Evolutionary conservation across 768 basidiomycete species (phyloP), one percentile per base, ranked within the genome.

Genomic region (Agrocybe praecox): DNA sequence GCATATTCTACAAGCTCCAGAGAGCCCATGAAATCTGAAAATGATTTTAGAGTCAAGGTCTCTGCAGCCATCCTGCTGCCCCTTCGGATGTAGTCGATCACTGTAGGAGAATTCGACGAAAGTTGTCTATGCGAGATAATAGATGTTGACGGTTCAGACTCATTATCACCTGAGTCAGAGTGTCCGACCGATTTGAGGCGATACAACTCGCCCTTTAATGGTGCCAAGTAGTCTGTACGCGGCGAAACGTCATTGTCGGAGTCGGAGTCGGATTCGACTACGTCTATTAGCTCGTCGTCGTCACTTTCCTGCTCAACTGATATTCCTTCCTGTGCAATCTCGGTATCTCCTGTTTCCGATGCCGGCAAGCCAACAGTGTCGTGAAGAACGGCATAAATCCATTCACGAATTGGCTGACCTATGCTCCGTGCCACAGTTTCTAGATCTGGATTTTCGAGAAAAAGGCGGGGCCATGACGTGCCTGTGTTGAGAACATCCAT

Each of bases 371-470:
- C 90, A 45, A 90, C 74, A 17, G 80, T 82, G 62, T 87, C 83
- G 49, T 90, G 85, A 42, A 93, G 64, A 22, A 92, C 74, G 0
- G 89, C 78, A 65, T 90, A 89, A 26, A 80, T 72, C 87, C 87
- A 90, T 49, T 73, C 67, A 15, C 88, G 80, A 47, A 92, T 78
- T 1, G 83, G 82, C 26, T 85, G 71, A 5, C 86, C 85, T 12
- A 92, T 80, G 52, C 80, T 86, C 55, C 83, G 72, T 18, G 82
- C 74, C 11, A 88, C 86, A 0, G 83, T 84, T 67, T 91, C 89
- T 26, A 80, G 49, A 68, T 94, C 91, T 0, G 92, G 92, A 61
- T 86, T 81, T 58, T 94, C 92, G 18, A 94, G 78, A 67, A 90
- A 92, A n/a, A 86, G 66, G 32, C 78, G 74, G 5, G 88, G 84